A percentile compares a stretch with the other conserved stretches of the same genome.
phyloP scores from a whole-genome alignment of 177 flowering plant species.

The Tripterygium wilfordii region DNA sequence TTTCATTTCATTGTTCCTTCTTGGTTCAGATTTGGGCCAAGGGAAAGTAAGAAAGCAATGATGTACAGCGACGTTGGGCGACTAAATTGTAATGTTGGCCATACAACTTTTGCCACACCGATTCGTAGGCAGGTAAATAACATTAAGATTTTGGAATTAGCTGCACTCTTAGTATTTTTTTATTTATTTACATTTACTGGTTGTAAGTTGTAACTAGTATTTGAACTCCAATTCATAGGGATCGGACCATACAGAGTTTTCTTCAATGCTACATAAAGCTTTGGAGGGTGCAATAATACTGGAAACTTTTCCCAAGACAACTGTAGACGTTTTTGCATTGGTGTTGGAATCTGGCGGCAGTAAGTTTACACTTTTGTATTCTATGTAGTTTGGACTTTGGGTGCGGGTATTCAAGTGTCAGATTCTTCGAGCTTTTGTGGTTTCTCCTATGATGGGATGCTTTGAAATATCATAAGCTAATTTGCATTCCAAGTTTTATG shows the following conservation, averaged over 20 bases:
- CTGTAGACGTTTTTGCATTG: constrained; percentile 95
- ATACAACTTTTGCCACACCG: constrained; percentile 71
- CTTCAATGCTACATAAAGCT: constrained; percentile 91
- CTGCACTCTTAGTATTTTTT: no score
- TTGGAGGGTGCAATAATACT: constrained; percentile 90
- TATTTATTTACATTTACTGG: no score
- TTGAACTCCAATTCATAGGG: constrained; percentile 36
- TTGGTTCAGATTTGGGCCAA: constrained; percentile 81
- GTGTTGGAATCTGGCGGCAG: constrained; percentile 97
- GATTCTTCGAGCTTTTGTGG: no score
- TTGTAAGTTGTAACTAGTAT: neutral
- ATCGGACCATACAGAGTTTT: constrained; percentile 73
- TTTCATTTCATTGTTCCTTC: neutral
- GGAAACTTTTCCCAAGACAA: constrained; percentile 91
- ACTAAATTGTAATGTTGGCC: constrained; percentile 85
- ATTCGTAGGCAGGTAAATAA: constrained; percentile 87
- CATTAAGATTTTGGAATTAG: no score
- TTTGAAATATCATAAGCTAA: no score
- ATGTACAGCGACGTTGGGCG: constrained; percentile 87
- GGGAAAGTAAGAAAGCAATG: constrained; percentile 99
- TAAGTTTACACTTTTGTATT: constrained; percentile 39
- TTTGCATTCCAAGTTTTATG: no score
- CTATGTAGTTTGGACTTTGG: neutral
- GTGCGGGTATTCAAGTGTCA: no score
- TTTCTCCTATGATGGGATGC: no score